A percentile compares a stretch with the other conserved stretches of the same genome.
phyloP scores from a whole-genome alignment of 2,329 filamentous ascomycete species.

The Colletotrichum ledebouriae region DNA sequence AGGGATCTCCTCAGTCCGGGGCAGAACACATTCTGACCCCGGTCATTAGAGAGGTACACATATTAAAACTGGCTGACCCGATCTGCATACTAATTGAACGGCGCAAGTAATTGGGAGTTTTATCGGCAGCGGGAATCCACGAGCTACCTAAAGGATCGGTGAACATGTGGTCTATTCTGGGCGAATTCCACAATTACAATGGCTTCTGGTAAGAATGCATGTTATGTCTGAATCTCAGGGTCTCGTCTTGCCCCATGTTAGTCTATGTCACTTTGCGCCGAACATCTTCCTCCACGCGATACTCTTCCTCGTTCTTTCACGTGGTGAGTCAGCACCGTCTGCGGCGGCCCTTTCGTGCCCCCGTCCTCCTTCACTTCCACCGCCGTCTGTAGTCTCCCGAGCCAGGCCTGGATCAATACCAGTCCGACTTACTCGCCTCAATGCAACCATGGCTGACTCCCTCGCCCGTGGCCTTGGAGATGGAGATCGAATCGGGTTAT shows the following conservation, averaged over 20 bases:
- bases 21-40: conserved; percentile 17
- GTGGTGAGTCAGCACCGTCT: conserved; percentile 36
- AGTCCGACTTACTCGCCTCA: conserved; percentile 19
- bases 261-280: conserved; percentile 26
- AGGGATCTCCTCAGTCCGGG: conserved; percentile 24
- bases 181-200: conserved; percentile 5
- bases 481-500: conserved; percentile 46
- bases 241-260: background rate
- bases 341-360: background rate
- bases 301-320: conserved; percentile 20
- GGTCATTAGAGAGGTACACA: background rate
- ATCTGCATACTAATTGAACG: conserved; percentile 20
- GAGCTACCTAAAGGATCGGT: background rate
- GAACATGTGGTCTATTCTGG: conserved; percentile 26
- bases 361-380: background rate
- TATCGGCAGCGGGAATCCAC: conserved; percentile 1
- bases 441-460: conserved; percentile 21
- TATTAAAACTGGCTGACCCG: conserved; percentile 13
- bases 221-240: conserved; percentile 1
- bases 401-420: background rate
- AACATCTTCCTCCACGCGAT: conserved; percentile 36
- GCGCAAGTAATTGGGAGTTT: conserved; percentile 1
- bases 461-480: conserved; percentile 19
- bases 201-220: conserved; percentile 25
- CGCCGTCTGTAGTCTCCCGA: background rate